Conservation (phyloP, 2,329 filamentous ascomycete species). For the Pestalotiopsis fici region DNA sequence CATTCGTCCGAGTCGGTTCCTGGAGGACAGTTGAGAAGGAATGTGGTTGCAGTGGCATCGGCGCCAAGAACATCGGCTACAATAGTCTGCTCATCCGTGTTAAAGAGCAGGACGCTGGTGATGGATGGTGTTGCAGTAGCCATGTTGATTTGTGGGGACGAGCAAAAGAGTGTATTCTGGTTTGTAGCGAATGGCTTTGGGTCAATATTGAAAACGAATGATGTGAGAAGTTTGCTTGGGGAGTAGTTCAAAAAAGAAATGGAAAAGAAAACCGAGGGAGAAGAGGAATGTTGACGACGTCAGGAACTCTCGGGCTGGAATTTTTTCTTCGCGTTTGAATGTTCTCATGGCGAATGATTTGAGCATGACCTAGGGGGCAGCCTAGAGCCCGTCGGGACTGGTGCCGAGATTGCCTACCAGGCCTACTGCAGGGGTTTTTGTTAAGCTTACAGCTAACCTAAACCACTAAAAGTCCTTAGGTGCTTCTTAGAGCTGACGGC, state of each 20-base stretch:
- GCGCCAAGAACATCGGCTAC: slow-evolving; percentile 7
- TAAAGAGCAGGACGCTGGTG: not conserved
- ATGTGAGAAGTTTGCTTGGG: not conserved
- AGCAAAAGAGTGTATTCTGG: not conserved
- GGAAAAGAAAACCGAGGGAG: not conserved
- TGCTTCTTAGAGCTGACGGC: not conserved
- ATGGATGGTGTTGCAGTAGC: not conserved
- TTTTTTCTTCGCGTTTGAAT: not conserved
- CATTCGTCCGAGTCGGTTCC: slow-evolving; percentile 8
- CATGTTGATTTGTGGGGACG: not conserved
- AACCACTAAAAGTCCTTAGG: not conserved
- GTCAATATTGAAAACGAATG: not conserved
- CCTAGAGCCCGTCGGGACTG: not conserved
- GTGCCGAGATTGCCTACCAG: not conserved
- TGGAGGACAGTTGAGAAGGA: slow-evolving; percentile 8
- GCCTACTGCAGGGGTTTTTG: not conserved
- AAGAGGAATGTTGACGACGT: not conserved
- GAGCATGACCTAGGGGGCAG: not conserved
- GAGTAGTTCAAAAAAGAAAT: too few relatives aligned
- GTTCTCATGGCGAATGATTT: not conserved
- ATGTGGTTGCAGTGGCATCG: slow-evolving; percentile 6
- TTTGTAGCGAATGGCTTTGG: not conserved
- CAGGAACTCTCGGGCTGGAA: not conserved
- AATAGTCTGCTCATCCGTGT: not conserved
- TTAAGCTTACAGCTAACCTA: not conserved